These are phyloP conservation scores for Xylaria sp. DNA, from an alignment of 2,329 filamentous ascomycete genomes.

Conservation along the genomic window DNA sequence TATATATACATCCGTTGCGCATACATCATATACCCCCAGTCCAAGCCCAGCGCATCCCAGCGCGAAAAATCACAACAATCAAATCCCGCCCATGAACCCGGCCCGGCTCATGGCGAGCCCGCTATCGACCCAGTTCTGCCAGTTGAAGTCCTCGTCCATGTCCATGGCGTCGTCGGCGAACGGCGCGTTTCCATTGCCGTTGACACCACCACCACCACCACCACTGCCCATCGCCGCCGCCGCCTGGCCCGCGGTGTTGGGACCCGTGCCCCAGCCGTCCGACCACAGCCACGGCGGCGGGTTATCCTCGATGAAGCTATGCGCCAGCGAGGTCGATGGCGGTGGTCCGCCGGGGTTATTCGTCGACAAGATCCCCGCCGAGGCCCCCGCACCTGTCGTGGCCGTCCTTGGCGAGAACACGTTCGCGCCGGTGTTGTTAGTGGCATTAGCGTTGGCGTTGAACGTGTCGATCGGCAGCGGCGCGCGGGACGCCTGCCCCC, in stretches of 20 bases:
- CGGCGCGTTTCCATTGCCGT: no score
- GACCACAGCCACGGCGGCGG: slow-evolving; percentile 48
- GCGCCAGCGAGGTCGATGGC: not conserved
- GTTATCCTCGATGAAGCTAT: slow-evolving; percentile 35
- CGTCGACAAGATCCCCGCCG: no score
- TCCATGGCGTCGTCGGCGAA: slow-evolving; percentile 39
- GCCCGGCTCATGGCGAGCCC: slow-evolving; percentile 33
- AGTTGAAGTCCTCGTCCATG: slow-evolving; percentile 46
- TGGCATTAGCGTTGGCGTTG: no score
- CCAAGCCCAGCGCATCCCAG: no score
- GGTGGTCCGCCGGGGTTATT: slow-evolving; percentile 17
- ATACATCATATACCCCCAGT: not conserved
- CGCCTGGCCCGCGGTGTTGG: not conserved
- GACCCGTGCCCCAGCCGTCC: slow-evolving; percentile 25
- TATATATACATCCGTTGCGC: not conserved
- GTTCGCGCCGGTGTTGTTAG: slow-evolving; percentile 3
- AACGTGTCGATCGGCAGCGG: slow-evolving; percentile 22
- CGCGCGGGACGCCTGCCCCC: no score
- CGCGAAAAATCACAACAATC: slow-evolving; percentile 1
- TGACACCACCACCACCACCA: no score
- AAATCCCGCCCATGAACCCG: slow-evolving; percentile 36
- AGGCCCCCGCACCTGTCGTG: not conserved
- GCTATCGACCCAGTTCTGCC: slow-evolving; percentile 48
- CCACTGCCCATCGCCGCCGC: no score
- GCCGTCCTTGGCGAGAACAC: slow-evolving; percentile 8